Base-by-base conservation (phyloP, 306 rosid genomes). In the Pterocarpus macrocarpus region DNA sequence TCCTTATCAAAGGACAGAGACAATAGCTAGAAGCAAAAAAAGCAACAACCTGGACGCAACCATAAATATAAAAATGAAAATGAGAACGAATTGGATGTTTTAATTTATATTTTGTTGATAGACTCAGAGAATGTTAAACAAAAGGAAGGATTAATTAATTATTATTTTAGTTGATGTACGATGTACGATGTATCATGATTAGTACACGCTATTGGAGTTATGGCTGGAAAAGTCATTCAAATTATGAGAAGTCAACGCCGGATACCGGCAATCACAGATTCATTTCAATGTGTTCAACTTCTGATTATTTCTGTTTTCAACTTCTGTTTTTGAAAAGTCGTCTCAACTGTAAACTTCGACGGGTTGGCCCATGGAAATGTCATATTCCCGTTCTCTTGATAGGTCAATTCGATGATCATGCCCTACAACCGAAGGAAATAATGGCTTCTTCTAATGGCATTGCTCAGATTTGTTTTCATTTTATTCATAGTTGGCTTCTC, bases 111-210 rank as follows among this genome's bases (percentile, higher is more conserved):
- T 38, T 77, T 11, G 7, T 53, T 56, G 59, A 43, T 56, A 30
- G 56, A 39, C 33, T 77, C 10, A 7, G 49, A 3, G 17, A 79
- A 57, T 79, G 28, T 68, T 59, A 47, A 45, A 64, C 38, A 78
- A 33, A 45, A 34, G 55, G 50, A 71, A 50, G 33, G 13, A 14
- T 71, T 16, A 17, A 30, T 28, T 12, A 43, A 44, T 74, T 38
- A 36, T 55, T 44, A 30, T 5, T 43, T 43, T 2, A 44, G 8
- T 6, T 6, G 11, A 1, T 71, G 9, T 14, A 8, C 10, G 32
- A 75, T 44, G 14, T 50, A 12, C 28, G 44, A 7, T 67, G 36
- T 55, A 57, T 33, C 39, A 47, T 69, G 52, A 57, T 79, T 69
- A n/a, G 47, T 45, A 30, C 35, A 58, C 4, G 75, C 69, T 44